phyloP scores from a whole-genome alignment of 164 flowering plant species.

The Litsea cubeba region DNA sequence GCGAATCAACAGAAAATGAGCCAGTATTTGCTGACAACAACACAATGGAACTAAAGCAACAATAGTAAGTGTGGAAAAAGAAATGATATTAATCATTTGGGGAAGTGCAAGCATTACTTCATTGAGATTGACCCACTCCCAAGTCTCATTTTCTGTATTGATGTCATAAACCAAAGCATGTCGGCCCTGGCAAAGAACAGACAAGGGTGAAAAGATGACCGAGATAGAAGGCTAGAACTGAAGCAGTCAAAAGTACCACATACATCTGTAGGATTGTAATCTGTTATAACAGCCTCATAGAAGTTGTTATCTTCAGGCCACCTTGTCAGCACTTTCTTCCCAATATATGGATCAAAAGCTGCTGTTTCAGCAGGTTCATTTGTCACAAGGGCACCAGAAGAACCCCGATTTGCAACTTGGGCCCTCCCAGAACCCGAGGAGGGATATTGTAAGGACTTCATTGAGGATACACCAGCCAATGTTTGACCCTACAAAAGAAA shows the following conservation, averaged over 20 bases:
- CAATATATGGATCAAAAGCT: conserved; percentile 52
- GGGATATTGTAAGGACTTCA: conserved; percentile 36
- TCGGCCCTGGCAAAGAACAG: conserved; percentile 34
- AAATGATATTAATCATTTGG: no score
- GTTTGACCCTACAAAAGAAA: conserved; percentile 18
- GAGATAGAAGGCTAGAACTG: neutral
- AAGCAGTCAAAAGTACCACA: neutral
- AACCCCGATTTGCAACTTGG: conserved; percentile 44
- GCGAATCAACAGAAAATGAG: no score
- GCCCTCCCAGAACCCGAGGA: conserved; percentile 61
- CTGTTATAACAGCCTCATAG: conserved; percentile 88
- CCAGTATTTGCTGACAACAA: no score
- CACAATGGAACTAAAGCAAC: no score
- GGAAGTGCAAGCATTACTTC: conserved; percentile 29
- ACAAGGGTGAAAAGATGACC: no score
- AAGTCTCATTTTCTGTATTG: conserved; percentile 36
- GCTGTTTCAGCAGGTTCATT: conserved; percentile 51
- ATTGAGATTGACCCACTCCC: conserved; percentile 56
- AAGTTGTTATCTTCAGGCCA: conserved; percentile 97
- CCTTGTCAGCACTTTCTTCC: conserved; percentile 82
- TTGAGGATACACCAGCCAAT: conserved; percentile 35
- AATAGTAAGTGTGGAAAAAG: no score
- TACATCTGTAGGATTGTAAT: conserved; percentile 24
- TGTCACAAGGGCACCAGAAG: conserved; percentile 41
- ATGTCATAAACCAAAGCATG: conserved; percentile 54